These are phyloP conservation scores for Adiantum capillusveneris DNA, from an alignment of 75 land plant genomes.

Conservation along the genomic window DNA sequence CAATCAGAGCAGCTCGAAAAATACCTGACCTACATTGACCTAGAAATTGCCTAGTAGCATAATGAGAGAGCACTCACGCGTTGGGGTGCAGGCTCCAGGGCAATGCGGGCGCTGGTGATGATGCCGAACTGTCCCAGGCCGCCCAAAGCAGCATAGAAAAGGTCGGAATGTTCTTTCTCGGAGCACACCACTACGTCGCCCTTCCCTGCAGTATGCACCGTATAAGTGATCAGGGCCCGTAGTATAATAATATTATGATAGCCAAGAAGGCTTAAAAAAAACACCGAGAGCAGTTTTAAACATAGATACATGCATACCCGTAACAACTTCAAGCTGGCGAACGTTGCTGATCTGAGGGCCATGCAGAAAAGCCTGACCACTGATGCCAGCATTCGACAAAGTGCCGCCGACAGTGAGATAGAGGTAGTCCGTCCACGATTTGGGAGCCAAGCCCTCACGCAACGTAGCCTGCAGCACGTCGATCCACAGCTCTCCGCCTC, in stretches of 20 bases:
- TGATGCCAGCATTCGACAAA: constrained; percentile 78
- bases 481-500: constrained; percentile 76
- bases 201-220: constrained; percentile 39
- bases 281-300: not conserved
- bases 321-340: constrained; percentile 69
- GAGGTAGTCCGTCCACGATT: constrained; percentile 88
- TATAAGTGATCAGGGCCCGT: not conserved
- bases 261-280: constrained; percentile 1
- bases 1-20: too few species aligned
- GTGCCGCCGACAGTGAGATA: constrained; percentile 86
- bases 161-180: constrained; percentile 37
- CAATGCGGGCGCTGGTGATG: constrained; percentile 63
- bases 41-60: not conserved
- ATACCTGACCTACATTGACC: too few species aligned
- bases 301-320: constrained; percentile 38
- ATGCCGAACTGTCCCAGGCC: constrained; percentile 86
- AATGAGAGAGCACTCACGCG: constrained; percentile 30
- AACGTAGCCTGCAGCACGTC: constrained; percentile 58
- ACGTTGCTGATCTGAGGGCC: constrained; percentile 90
- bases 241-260: not conserved
- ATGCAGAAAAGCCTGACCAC: constrained; percentile 84
- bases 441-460: constrained; percentile 61
- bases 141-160: constrained; percentile 63
- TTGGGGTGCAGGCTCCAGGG: constrained; percentile 60
- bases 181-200: constrained; percentile 68